These are phyloP conservation scores for Stylosanthes scabra DNA, from an alignment of 331 rosid species.

Conservation along the genomic window DNA sequence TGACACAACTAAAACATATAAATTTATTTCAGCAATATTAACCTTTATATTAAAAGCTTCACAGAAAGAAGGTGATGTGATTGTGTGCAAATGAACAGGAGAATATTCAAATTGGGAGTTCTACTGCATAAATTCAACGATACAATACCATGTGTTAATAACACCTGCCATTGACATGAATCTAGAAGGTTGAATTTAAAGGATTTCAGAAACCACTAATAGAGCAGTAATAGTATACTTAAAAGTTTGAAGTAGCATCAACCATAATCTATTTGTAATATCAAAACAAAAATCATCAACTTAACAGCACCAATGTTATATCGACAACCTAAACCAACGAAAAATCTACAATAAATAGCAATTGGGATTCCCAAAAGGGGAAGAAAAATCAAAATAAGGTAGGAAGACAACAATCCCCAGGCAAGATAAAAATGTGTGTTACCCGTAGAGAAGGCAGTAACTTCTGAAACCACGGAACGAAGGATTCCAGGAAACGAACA, in stretches of 20 bases:
- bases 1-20: slow-evolving; percentile 9
- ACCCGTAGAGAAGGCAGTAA: slow-evolving; percentile 73
- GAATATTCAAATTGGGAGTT: slow-evolving; percentile 13
- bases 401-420: slow-evolving; percentile 9
- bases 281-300: background rate
- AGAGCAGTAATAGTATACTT: background rate
- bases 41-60: slow-evolving; percentile 24
- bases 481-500: slow-evolving; percentile 69
- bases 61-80: slow-evolving; percentile 17
- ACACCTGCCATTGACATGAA: background rate
- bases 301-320: slow-evolving; percentile 22
- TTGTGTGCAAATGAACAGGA: slow-evolving; percentile 6
- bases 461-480: slow-evolving; percentile 69
- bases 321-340: background rate
- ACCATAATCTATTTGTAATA: slow-evolving; percentile 5
- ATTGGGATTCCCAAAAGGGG: slow-evolving; percentile 4
- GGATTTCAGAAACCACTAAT: slow-evolving; percentile 11
- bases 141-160: background rate
- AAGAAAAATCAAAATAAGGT: background rate
- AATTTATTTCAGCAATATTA: slow-evolving; percentile 21
- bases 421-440: slow-evolving; percentile 2
- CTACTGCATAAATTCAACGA: slow-evolving; percentile 5
- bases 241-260: background rate
- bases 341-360: background rate
- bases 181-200: background rate